Base-by-base conservation (phyloP, 768 basidiomycete genomes). In the Tulasnella sp. region DNA sequence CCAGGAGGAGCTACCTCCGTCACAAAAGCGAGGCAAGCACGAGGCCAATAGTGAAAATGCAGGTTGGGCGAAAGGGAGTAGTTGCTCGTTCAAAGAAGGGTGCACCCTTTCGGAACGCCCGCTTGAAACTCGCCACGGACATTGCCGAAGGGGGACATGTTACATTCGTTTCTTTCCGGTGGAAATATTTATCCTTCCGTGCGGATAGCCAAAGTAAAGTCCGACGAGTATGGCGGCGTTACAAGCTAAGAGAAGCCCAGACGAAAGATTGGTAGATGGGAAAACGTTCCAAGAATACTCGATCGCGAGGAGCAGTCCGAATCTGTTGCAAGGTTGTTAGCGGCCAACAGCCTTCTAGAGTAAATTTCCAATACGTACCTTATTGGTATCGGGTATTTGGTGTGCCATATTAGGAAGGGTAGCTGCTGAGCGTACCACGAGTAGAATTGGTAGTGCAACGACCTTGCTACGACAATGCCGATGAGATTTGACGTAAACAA, bases 381-480 rank as follows among this genome's bases (percentile, higher is more conserved):
- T 41, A 90, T 19, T 34, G 81, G 35, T 16, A 85, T 64, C 17
- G 90, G 90, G 78, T 86, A 91, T 68, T 80, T 83, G 5, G 90
- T 89, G 78, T 87, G 87, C 85, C 88, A 95, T 3, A 87, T 82
- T 35, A 98, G 80, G 77, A 95, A 89, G 0, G 96, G 94, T 39
- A 96, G 79, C 76, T 95, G 93, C 72, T 92, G 90, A 11, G 90
- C 92, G 78, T 98, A 98, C 97, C 97, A 99, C 5, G 92, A 89
- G 79, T 97, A 97, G 80, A 99, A 99, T 76, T 99, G 97, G 78
- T 98, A 98, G 78, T 99, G 97, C 59, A 99, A 81, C 11, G 96
- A 98, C 22, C 97, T 88, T 26, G 97, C 93, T 78, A 92, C 97
- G 7, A 92, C 75, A 40, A 98, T 90, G 19, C 97, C 97, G 68